Evolutionary conservation across 129 eudicot species (phyloP).

Genomic region (Ambrosia artemisiifolia): DNA sequence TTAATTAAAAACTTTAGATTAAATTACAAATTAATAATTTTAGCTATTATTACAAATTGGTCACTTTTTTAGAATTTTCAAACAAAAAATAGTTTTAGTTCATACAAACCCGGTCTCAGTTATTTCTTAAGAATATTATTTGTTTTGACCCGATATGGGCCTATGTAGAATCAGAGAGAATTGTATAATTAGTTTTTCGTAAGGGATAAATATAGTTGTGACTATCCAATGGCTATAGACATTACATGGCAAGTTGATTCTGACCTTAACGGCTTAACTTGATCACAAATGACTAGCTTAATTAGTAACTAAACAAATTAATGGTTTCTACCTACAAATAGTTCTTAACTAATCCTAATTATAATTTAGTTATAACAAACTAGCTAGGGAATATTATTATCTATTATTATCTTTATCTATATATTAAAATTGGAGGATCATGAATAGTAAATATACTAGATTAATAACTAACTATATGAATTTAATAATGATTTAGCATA

Average conservation of each 20-base stretch:
- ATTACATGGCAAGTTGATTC: constrained; percentile 12
- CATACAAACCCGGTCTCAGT: neutral
- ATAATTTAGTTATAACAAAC: neutral
- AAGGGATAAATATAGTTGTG: neutral
- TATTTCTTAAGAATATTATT: neutral
- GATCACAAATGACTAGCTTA: constrained; percentile 10
- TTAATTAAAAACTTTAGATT: neutral
- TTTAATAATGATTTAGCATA: too few species aligned
- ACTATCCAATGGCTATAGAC: constrained; percentile 4
- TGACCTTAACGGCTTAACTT: constrained; percentile 5
- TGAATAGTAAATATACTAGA: too few species aligned
- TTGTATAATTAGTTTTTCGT: neutral
- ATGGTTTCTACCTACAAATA: neutral
- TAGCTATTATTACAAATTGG: neutral
- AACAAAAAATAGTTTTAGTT: neutral
- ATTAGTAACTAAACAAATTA: neutral
- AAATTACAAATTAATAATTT: neutral
- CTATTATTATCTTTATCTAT: too few species aligned
- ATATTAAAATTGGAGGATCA: too few species aligned
- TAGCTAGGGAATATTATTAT: too few species aligned
- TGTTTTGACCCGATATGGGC: neutral
- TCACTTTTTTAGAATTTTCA: neutral
- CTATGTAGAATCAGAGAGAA: neutral
- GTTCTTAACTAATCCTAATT: neutral
- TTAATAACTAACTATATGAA: too few species aligned